These are phyloP conservation scores for Mrakiaceae sp. DNA, from an alignment of 1,284 basidiomycete species.

Conservation along the genomic window DNA sequence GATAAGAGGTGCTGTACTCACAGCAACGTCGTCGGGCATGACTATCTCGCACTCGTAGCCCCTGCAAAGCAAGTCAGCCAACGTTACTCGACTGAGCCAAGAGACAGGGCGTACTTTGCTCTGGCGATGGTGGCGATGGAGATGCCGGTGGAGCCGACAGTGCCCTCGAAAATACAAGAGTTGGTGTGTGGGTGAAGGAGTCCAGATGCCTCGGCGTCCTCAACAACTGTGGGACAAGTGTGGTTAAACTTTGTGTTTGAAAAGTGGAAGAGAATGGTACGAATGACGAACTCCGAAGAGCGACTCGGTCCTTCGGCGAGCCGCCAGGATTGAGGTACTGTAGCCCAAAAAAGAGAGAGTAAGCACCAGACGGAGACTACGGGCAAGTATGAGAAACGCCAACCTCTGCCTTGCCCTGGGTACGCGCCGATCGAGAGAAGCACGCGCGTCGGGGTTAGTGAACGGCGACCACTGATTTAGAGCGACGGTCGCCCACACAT, in stretches of 20 bases:
- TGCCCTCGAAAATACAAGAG: conserved; percentile 94
- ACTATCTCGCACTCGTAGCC: conserved; percentile 51
- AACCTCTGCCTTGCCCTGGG: conserved; percentile 79
- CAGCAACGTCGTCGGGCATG: conserved; percentile 86
- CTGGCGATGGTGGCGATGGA: conserved; percentile 85
- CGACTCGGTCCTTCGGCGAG: conserved; percentile 94
- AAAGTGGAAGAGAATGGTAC: not conserved
- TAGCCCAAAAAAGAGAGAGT: conserved; percentile 6
- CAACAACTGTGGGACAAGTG: conserved; percentile 52
- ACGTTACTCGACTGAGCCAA: not conserved
- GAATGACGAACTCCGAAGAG: conserved; percentile 57
- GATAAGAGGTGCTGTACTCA: conserved; percentile 21
- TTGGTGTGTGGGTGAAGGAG: conserved; percentile 75
- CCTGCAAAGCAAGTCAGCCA: conserved; percentile 31
- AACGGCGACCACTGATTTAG: not conserved
- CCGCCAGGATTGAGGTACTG: conserved; percentile 94
- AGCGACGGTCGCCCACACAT: conserved; percentile 14
- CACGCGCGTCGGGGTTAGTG: not conserved
- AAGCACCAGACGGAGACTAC: too few relatives aligned
- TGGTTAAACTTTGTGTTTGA: not conserved
- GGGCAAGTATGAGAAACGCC: not conserved
- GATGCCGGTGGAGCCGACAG: conserved; percentile 93
- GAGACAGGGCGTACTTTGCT: conserved; percentile 51
- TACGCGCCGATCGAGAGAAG: not conserved
- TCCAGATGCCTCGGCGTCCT: conserved; percentile 79